Percentiles rank a stretch among this genome's conserved stretches.
phyloP scores from a whole-genome alignment of 2,329 filamentous ascomycete genomes.

The Colletotrichum tropicale region DNA sequence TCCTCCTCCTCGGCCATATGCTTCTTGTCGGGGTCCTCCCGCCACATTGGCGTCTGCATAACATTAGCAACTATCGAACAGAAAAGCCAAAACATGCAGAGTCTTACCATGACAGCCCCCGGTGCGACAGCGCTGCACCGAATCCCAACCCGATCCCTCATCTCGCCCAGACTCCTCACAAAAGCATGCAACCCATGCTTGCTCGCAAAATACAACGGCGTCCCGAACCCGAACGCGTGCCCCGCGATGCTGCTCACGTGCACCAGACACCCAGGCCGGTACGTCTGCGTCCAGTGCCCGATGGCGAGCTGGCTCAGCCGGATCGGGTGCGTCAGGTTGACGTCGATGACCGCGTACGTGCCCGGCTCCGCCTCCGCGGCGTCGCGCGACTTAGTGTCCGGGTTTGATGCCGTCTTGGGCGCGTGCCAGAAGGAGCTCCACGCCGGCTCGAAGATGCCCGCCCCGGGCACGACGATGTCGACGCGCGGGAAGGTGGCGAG shows the following conservation, averaged over 20 bases:
- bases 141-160: slow-evolving; percentile 36
- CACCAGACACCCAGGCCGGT: slow-evolving; percentile 32
- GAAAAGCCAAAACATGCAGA: background rate
- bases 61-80: background rate
- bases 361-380: slow-evolving; percentile 31
- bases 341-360: slow-evolving; percentile 37
- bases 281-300: slow-evolving; percentile 36
- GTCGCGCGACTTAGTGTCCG: slow-evolving; percentile 29
- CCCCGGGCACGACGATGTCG: slow-evolving; percentile 41
- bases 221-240: slow-evolving; percentile 28
- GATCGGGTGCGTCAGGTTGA: slow-evolving; percentile 41
- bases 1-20: slow-evolving; percentile 27
- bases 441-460: slow-evolving; percentile 40
- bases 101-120: slow-evolving; percentile 30
- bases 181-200: slow-evolving; percentile 42
- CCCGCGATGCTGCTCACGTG: slow-evolving; percentile 39
- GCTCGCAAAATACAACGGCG: slow-evolving; percentile 40
- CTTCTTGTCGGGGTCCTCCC: slow-evolving; percentile 34
- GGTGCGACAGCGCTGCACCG: slow-evolving; percentile 36
- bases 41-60: slow-evolving; percentile 35
- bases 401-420: slow-evolving; percentile 32
- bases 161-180: slow-evolving; percentile 30
- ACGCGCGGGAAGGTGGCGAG: slow-evolving; percentile 31
- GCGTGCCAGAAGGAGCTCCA: slow-evolving; percentile 40
- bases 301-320: slow-evolving; percentile 42